A percentile compares a stretch with the other conserved stretches of the same genome.
These are phyloP conservation scores for Phialophora expanda DNA, from an alignment of 2,329 filamentous ascomycete genomes.

Conservation along the genomic window DNA sequence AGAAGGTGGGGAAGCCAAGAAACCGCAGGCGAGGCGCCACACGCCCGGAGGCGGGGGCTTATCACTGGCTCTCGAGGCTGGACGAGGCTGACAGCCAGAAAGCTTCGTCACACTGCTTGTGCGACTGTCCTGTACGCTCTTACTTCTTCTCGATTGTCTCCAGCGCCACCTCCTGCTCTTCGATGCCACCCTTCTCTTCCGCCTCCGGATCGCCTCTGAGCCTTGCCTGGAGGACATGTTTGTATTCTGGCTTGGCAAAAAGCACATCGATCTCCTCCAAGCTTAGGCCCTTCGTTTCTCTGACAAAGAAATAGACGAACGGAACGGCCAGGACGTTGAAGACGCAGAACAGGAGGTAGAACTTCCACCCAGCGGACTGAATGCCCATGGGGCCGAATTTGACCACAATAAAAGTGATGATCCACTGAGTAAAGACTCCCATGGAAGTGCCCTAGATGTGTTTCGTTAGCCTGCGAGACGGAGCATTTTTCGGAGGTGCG, in stretches of 20 bases:
- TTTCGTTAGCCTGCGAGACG: not conserved
- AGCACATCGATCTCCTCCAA: constrained; percentile 63
- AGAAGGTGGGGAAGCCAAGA: not conserved
- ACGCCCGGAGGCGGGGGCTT: not conserved
- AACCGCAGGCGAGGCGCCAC: not conserved
- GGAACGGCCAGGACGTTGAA: constrained; percentile 54
- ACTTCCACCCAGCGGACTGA: constrained; percentile 51
- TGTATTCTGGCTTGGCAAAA: constrained; percentile 46
- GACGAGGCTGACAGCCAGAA: too few species aligned
- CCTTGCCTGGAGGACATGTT: constrained; percentile 28
- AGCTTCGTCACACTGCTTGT: not conserved
- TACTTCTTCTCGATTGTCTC: constrained; percentile 22
- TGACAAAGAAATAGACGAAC: constrained; percentile 61
- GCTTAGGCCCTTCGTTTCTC: constrained; percentile 61
- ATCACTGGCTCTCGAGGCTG: not conserved
- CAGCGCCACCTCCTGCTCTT: constrained; percentile 16
- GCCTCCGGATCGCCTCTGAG: constrained; percentile 26
- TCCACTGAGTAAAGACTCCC: constrained; percentile 57
- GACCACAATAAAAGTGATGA: constrained; percentile 35
- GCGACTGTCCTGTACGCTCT: not conserved
- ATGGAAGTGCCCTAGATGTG: constrained; percentile 55
- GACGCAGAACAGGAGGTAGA: constrained; percentile 51
- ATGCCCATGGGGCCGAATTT: constrained; percentile 34
- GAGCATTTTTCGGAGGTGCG: not conserved
- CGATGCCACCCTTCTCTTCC: constrained; percentile 13